Percentiles rank a stretch among this genome's conserved stretches.
These are phyloP conservation scores for Naganishia cerealis DNA, from an alignment of 1,284 basidiomycete species.

Conservation along the genomic window DNA sequence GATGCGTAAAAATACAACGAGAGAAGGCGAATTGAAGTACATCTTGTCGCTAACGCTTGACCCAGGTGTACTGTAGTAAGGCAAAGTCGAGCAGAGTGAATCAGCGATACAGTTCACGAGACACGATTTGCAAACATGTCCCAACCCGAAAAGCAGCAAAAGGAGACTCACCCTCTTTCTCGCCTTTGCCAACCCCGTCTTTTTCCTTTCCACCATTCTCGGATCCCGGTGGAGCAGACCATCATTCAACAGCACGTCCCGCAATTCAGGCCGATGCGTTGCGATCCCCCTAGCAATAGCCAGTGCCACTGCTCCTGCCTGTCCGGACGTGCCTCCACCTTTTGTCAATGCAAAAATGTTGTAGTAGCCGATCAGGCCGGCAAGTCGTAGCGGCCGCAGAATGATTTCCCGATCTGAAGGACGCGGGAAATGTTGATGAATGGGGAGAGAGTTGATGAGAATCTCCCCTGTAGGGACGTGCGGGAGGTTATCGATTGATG, in stretches of 20 bases:
- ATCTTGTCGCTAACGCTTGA: conserved; percentile 72
- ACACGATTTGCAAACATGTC: neutral
- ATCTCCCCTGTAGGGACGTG: conserved; percentile 61
- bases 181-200: conserved; percentile 87
- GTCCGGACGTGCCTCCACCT: conserved; percentile 85
- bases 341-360: conserved; percentile 85
- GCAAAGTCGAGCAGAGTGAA: conserved; percentile 4
- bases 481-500: conserved; percentile 30
- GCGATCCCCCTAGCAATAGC: conserved; percentile 79
- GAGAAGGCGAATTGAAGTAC: neutral
- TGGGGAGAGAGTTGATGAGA: conserved; percentile 78
- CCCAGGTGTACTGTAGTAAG: conserved; percentile 74
- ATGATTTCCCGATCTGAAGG: conserved; percentile 75
- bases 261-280: conserved; percentile 67
- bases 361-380: conserved; percentile 83
- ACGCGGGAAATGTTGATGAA: conserved; percentile 76
- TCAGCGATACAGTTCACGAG: neutral
- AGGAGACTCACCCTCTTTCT: conserved; percentile 75
- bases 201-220: conserved; percentile 96
- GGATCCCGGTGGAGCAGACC: conserved; percentile 87
- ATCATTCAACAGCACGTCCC: conserved; percentile 69
- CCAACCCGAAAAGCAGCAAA: conserved; percentile 32
- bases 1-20: conserved; percentile 24
- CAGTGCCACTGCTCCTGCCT: conserved; percentile 83
- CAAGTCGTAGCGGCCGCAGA: conserved; percentile 77